Conservation (phyloP, 2,329 filamentous ascomycete species). For the Meredithiella fracta region DNA sequence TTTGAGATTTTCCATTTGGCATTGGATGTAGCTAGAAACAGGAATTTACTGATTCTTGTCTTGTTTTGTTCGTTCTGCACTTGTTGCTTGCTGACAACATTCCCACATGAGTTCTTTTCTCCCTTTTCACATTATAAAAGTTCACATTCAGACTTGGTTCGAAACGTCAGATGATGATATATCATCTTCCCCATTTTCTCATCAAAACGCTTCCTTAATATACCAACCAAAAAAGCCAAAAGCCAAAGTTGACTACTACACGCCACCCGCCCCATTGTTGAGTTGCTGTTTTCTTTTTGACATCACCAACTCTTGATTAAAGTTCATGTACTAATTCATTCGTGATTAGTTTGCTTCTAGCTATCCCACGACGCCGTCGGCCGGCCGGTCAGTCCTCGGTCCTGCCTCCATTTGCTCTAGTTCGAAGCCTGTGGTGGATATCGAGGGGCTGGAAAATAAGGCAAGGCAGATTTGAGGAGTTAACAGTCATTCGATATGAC, state of each 20-base stretch:
- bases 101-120: neutral
- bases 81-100: neutral
- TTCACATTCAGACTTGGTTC: neutral
- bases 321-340: neutral
- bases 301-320: neutral
- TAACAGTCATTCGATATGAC: neutral
- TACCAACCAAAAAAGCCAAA: neutral
- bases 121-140: neutral
- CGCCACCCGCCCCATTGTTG: neutral
- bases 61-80: neutral
- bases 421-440: neutral
- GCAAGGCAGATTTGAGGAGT: conserved; percentile 16
- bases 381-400: conserved; percentile 2
- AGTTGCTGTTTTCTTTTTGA: neutral
- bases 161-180: neutral
- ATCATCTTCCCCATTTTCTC: neutral
- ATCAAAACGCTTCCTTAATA: neutral
- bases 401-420: neutral
- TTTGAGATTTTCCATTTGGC: neutral
- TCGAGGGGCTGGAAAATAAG: conserved; percentile 17
- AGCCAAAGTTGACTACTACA: neutral
- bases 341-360: conserved; percentile 10
- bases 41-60: neutral
- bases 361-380: conserved; percentile 6
- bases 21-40: neutral